Evolutionary conservation across 2,329 filamentous ascomycete species (phyloP).

Genomic region (Penicillium palitans): DNA sequence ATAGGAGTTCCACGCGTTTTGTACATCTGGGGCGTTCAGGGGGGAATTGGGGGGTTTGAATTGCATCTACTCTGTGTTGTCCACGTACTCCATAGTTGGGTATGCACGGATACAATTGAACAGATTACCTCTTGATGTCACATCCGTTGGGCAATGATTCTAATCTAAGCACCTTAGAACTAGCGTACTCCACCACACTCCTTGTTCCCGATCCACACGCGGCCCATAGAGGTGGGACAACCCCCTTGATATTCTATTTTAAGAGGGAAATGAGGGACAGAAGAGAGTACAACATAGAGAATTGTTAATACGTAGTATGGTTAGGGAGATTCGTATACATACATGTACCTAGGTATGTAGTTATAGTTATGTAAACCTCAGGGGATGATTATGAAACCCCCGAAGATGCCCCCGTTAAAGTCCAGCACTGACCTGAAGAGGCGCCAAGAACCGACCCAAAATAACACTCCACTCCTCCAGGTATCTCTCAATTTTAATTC

Average conservation of each 20-base stretch:
- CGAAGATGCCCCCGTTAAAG: background rate
- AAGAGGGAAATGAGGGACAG: background rate
- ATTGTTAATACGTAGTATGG: too few species aligned
- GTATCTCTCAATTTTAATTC: conserved; percentile 22
- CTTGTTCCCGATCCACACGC: conserved; percentile 27
- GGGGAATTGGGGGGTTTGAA: conserved; percentile 5
- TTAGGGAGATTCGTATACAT: background rate
- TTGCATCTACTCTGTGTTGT: background rate
- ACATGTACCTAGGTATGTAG: too few species aligned
- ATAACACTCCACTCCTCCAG: conserved; percentile 17
- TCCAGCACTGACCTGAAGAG: background rate
- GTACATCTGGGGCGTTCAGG: conserved; percentile 11
- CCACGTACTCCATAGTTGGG: background rate
- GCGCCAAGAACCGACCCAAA: conserved; percentile 25
- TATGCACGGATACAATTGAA: background rate
- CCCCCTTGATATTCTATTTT: conserved; percentile 14
- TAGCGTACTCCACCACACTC: conserved; percentile 26
- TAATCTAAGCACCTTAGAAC: conserved; percentile 20
- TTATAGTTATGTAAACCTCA: too few species aligned
- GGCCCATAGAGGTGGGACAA: conserved; percentile 25
- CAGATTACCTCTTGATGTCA: background rate
- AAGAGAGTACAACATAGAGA: background rate
- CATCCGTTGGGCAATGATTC: conserved; percentile 8
- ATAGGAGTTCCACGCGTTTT: conserved; percentile 21
- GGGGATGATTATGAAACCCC: background rate